phyloP scores from a whole-genome alignment of 805 yeast genomes.

The Teunomyces aglyptinius region DNA sequence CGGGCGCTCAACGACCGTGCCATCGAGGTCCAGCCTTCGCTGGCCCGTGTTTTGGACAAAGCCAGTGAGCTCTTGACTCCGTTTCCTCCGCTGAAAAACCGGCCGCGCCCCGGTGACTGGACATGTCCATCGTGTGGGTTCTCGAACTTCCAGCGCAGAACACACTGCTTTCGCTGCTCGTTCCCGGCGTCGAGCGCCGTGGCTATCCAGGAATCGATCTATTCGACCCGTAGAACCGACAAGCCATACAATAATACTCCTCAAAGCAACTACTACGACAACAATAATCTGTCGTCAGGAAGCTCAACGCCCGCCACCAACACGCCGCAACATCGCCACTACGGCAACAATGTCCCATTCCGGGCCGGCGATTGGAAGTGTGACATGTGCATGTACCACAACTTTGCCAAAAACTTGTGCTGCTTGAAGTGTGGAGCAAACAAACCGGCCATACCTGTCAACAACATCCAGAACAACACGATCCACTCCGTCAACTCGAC shows the following conservation, averaged over 20 bases:
- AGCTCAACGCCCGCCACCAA: neutral
- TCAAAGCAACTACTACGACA: neutral
- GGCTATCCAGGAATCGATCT: conserved; percentile 63
- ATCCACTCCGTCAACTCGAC: conserved; percentile 40
- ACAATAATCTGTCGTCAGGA: conserved; percentile 2
- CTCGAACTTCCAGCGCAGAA: conserved; percentile 89
- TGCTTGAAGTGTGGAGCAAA: conserved; percentile 89
- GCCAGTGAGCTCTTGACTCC: conserved; percentile 81
- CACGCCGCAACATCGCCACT: conserved; percentile 14
- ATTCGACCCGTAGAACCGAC: conserved; percentile 17
- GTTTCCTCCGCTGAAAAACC: conserved; percentile 79
- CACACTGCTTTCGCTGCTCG: conserved; percentile 90
- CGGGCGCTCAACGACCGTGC: conserved; percentile 68
- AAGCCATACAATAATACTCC: neutral
- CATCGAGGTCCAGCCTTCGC: conserved; percentile 85
- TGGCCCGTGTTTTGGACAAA: conserved; percentile 69
- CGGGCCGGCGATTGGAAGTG: conserved; percentile 98
- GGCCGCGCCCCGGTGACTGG: conserved; percentile 98
- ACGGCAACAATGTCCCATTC: conserved; percentile 70
- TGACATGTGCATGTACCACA: conserved; percentile 81
- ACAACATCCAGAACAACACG: conserved; percentile 12
- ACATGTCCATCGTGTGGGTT: conserved; percentile 96
- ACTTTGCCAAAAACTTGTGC: conserved; percentile 84
- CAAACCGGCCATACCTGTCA: conserved; percentile 37
- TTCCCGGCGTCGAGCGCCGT: conserved; percentile 79